Evolutionary conservation across 2,329 filamentous ascomycete genomes (phyloP).

Genomic region (Colletotrichum australisinense): DNA sequence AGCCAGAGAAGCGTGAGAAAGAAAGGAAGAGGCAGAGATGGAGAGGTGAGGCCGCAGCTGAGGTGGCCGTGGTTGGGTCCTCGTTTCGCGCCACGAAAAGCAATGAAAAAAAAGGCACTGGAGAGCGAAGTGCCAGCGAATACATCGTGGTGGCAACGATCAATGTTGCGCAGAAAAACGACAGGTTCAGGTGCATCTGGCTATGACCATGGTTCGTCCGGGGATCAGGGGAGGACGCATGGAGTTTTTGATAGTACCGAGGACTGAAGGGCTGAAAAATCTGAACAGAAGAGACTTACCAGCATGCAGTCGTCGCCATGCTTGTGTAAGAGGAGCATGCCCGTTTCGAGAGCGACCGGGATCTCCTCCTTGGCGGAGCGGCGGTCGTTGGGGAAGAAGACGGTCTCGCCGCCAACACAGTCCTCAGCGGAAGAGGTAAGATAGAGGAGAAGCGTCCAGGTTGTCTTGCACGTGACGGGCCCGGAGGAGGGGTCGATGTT

Average conservation of each 20-base stretch:
- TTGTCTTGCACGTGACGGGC: constrained; percentile 70
- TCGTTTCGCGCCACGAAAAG: constrained; percentile 26
- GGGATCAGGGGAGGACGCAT: constrained; percentile 24
- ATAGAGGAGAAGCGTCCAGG: constrained; percentile 92
- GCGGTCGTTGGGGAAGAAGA: constrained; percentile 83
- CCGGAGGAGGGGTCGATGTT: constrained; percentile 48
- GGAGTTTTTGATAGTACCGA: not conserved
- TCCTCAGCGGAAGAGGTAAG: constrained; percentile 72
- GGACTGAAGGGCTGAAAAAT: not conserved
- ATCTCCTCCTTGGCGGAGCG: constrained; percentile 71
- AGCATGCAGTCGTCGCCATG: constrained; percentile 91
- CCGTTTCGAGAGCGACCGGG: constrained; percentile 80
- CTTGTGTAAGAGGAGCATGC: constrained; percentile 86
- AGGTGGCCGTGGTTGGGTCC: constrained; percentile 19
- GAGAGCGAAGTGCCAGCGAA: constrained; percentile 11
- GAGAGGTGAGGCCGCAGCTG: constrained; percentile 24
- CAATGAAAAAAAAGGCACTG: constrained; percentile 30
- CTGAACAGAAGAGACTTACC: constrained; percentile 52
- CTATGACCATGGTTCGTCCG: not conserved
- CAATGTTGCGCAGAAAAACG: constrained; percentile 1
- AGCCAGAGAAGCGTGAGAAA: not conserved
- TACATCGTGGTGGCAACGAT: constrained; percentile 25
- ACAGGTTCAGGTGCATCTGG: constrained; percentile 1
- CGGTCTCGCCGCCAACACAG: constrained; percentile 88
- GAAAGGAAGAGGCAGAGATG: not conserved